A percentile compares a stretch with the other conserved stretches of the same genome.
Evolutionary conservation across 2,329 filamentous ascomycete species (phyloP).

Genomic region (Neurospora sp.): DNA sequence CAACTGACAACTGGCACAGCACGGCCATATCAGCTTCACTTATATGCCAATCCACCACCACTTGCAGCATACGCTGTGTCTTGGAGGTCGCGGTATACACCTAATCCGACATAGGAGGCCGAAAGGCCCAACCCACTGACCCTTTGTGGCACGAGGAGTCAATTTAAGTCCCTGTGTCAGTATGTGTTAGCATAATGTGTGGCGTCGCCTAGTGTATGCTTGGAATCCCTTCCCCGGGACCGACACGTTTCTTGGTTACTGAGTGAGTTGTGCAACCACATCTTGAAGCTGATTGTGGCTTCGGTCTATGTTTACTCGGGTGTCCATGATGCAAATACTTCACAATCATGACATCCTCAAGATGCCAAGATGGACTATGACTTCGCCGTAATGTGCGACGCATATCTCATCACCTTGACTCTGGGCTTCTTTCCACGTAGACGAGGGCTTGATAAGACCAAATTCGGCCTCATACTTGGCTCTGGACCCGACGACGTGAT

Average conservation of each 20-base stretch:
- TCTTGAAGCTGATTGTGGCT: not conserved
- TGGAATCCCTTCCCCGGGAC: not conserved
- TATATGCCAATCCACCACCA: not conserved
- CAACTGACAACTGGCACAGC: not conserved
- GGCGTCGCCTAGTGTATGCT: not conserved
- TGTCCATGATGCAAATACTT: not conserved
- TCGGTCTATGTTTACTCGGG: not conserved
- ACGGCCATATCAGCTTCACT: not conserved
- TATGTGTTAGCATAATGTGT: not conserved
- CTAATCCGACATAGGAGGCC: not conserved
- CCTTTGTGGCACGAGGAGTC: not conserved
- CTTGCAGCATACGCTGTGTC: not conserved
- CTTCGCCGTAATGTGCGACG: not conserved
- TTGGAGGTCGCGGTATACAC: not conserved
- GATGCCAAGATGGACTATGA: not conserved
- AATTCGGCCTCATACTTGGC: not conserved
- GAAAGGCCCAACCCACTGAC: not conserved
- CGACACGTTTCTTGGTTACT: not conserved
- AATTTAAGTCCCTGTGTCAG: not conserved
- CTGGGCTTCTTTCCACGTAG: not conserved
- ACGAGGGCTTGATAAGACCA: not conserved
- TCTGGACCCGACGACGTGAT: not conserved
- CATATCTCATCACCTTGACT: not conserved
- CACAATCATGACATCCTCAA: not conserved
- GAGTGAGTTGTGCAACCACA: not conserved